A percentile compares a stretch with the other conserved stretches of the same genome.
Evolutionary conservation across 1,284 basidiomycete genomes (phyloP).

Genomic region (Takashimella koratensis): DNA sequence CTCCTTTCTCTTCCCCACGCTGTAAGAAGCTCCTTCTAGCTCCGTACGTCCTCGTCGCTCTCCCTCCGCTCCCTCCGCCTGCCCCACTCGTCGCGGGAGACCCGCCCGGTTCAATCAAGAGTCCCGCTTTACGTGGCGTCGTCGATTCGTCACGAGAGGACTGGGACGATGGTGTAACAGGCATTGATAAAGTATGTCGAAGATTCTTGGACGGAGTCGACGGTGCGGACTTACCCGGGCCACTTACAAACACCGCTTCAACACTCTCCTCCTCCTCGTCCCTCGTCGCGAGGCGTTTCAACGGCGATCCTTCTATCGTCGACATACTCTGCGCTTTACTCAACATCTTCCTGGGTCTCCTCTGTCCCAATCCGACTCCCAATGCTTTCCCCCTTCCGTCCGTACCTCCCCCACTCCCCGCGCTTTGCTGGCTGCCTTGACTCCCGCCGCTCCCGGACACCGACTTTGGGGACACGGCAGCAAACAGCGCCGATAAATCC

Average conservation of each 20-base stretch:
- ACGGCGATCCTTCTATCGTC: neutral
- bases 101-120: slow-evolving; percentile 3
- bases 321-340: slow-evolving; percentile 38
- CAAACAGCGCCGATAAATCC: slow-evolving; percentile 28
- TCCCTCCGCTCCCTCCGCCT: slow-evolving; percentile 11
- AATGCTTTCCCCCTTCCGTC: neutral
- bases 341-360: slow-evolving; percentile 31
- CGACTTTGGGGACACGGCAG: slow-evolving; percentile 16
- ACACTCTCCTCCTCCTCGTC: neutral
- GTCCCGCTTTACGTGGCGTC: slow-evolving; percentile 2
- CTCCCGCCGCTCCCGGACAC: neutral
- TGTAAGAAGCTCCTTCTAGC: slow-evolving; percentile 21
- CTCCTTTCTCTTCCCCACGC: neutral
- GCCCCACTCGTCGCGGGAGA: neutral
- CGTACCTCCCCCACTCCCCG: neutral
- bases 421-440: neutral
- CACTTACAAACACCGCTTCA: neutral
- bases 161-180: slow-evolving; percentile 13
- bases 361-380: neutral
- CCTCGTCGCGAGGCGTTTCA: neutral
- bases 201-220: slow-evolving; percentile 12
- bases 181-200: slow-evolving; percentile 10
- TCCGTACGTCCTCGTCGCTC: slow-evolving; percentile 36
- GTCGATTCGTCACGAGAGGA: neutral
- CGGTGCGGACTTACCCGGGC: neutral